Evolutionary conservation across 495 filamentous ascomycete genomes (phyloP).

Genomic region (Lasiosphaeria hispida): DNA sequence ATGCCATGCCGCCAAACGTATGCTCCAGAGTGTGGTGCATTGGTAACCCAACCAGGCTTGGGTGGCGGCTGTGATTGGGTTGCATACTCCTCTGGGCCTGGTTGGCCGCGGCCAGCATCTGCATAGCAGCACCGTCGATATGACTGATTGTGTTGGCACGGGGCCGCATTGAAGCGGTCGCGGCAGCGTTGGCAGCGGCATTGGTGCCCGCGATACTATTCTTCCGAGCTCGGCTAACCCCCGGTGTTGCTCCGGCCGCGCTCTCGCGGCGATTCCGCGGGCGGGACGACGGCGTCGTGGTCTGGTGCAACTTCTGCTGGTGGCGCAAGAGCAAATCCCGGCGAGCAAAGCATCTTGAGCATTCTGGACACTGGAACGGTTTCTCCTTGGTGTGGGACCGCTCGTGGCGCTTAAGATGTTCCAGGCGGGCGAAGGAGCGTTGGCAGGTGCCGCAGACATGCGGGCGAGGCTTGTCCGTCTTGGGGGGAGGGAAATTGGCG

Average conservation of each 20-base stretch:
- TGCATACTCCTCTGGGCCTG: conserved; percentile 52
- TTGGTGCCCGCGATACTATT: conserved; percentile 71
- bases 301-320: conserved; percentile 98
- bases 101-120: conserved; percentile 62
- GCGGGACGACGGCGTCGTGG: conserved; percentile 84
- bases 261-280: conserved; percentile 88
- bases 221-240: conserved; percentile 78
- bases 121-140: conserved; percentile 74
- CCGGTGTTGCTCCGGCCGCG: conserved; percentile 66
- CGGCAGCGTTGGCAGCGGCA: conserved; percentile 43
- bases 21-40: conserved; percentile 53
- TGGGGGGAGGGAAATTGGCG: conserved; percentile 67
- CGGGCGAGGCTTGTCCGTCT: conserved; percentile 95
- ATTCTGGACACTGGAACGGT: conserved; percentile 97
- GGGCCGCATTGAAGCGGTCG: conserved; percentile 67
- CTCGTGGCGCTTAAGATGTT: conserved; percentile 98
- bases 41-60: conserved; percentile 63
- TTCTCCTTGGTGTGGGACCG: conserved; percentile 99
- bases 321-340: conserved; percentile 90
- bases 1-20: conserved; percentile 66
- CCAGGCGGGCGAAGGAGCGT: conserved; percentile 89
- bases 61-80: conserved; percentile 58
- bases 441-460: conserved; percentile 92
- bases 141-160: conserved; percentile 97
- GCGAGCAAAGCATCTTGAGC: conserved; percentile 89